Base-by-base conservation (phyloP, 148 eudicot species). In the Camellia sinensis region DNA sequence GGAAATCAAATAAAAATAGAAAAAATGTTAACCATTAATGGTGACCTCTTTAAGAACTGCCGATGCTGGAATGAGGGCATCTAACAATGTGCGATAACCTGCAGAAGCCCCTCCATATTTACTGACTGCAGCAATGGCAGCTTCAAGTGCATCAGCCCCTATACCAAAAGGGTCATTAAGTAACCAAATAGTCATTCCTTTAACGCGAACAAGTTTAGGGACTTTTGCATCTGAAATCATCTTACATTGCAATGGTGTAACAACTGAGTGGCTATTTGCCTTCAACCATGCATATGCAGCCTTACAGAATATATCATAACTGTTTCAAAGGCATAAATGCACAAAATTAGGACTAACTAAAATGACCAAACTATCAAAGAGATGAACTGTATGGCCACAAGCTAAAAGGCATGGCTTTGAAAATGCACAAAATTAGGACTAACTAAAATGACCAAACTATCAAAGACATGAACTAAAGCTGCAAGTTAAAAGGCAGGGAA, bases 41-140 rank as follows among this genome's bases (percentile, higher is more conserved):
- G 57, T 78, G 66, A 93, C 99, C 97, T 93, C 92, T 85, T 88
- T 87, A 70, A 95, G 92, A 82, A 87, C 89, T 80, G 87, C 79
- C 21, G 88, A 83, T 29, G 97, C 99, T 73, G 99, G 99, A 81
- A 95, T 91, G 74, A 93, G 95, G 77, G 99, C 99, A 86, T 95
- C 99, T 79, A 95, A 84, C 83, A 95, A 62, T 71, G 99, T 95
- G 74, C 99, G 97, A 83, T 92, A 93, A 41, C 99, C 99, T 7
- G 90, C 93, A 62, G 81, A 87, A 59, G 99, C 99, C 79, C 99
- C 99, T 48, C 99, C 99, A 83, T 95, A 95, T 83, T 87, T 91
- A 81, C 92, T 95, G 73, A 95, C 90, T 60, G 98, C 95, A 84
- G 84, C 89, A 76, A 93, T 89, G 45, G 92, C 97, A 86, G 91